Conservation (phyloP, 164 flowering plant genomes). For the Sedum album region DNA sequence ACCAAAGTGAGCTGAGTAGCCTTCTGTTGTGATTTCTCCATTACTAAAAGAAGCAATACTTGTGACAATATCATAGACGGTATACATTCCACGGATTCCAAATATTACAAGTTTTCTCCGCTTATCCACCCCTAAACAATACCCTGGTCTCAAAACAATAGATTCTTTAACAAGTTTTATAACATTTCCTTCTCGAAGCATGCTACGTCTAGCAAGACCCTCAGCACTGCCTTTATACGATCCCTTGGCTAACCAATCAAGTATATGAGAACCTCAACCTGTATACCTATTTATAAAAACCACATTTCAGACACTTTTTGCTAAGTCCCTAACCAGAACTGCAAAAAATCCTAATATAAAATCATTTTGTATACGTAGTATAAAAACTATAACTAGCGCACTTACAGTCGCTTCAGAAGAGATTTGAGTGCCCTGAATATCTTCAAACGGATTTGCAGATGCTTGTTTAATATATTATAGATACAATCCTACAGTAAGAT, state of each 20-base stretch:
- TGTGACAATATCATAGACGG: slow-evolving; percentile 80
- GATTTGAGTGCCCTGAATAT: slow-evolving; percentile 62
- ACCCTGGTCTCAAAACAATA: slow-evolving; percentile 88
- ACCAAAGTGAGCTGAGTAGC: slow-evolving; percentile 90
- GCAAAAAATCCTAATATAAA: background rate
- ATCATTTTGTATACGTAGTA: background rate
- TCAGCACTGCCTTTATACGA: slow-evolving; percentile 52
- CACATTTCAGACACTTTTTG: background rate
- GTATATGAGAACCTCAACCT: slow-evolving; percentile 89
- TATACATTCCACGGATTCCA: slow-evolving; percentile 92
- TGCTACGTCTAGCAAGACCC: slow-evolving; percentile 58
- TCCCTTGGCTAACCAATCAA: slow-evolving; percentile 73
- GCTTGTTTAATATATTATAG: slow-evolving; percentile 88
- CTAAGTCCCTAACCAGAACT: background rate
- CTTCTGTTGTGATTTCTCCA: slow-evolving; percentile 69
- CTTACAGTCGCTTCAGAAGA: slow-evolving; percentile 46
- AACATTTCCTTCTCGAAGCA: slow-evolving; percentile 75
- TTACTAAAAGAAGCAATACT: slow-evolving; percentile 72
- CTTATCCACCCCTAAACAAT: slow-evolving; percentile 72
- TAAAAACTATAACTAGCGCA: background rate
- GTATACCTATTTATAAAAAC: slow-evolving; percentile 11
- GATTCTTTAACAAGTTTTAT: slow-evolving; percentile 65
- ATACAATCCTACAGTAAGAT: slow-evolving; percentile 74
- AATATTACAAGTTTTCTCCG: slow-evolving; percentile 67
- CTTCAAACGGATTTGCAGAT: slow-evolving; percentile 52